A percentile compares a stretch with the other conserved stretches of the same genome.
Evolutionary conservation across 345 rosid genomes (phyloP).

Genomic region (Lepidium didymum): DNA sequence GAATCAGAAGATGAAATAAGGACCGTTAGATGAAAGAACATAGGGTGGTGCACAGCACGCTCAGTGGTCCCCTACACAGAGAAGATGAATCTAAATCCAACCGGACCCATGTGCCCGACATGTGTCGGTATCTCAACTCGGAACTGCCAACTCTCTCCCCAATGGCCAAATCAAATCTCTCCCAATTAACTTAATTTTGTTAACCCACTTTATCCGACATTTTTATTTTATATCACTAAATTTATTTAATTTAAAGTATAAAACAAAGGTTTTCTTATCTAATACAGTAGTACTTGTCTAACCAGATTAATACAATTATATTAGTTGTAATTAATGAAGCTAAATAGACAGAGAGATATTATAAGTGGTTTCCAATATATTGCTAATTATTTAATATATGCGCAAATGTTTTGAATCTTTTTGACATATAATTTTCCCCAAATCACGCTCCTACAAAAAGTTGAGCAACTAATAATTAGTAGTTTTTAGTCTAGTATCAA

Average conservation of each 20-base stretch:
- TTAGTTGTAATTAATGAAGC: too few species aligned
- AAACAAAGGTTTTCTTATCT: neutral
- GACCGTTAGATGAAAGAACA: conserved; percentile 22
- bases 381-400: conserved; percentile 1
- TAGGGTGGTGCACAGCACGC: conserved; percentile 32
- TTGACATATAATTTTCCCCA: conserved; percentile 5
- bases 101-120: conserved; percentile 27
- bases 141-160: conserved; percentile 11
- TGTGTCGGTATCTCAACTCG: conserved; percentile 23
- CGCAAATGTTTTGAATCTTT: conserved; percentile 8
- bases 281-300: neutral
- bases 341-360: neutral
- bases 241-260: neutral
- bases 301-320: too few species aligned
- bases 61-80: conserved; percentile 35
- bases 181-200: conserved; percentile 18
- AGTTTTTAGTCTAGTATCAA: too few species aligned
- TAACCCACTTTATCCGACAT: conserved; percentile 20
- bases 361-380: conserved; percentile 1
- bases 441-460: conserved; percentile 26
- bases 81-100: neutral
- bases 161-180: conserved; percentile 6
- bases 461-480: neutral
- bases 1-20: neutral
- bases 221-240: conserved; percentile 8